These are phyloP conservation scores for Wickerhamomyces canadensis DNA, from an alignment of 805 yeast genomes.

Conservation along the genomic window DNA sequence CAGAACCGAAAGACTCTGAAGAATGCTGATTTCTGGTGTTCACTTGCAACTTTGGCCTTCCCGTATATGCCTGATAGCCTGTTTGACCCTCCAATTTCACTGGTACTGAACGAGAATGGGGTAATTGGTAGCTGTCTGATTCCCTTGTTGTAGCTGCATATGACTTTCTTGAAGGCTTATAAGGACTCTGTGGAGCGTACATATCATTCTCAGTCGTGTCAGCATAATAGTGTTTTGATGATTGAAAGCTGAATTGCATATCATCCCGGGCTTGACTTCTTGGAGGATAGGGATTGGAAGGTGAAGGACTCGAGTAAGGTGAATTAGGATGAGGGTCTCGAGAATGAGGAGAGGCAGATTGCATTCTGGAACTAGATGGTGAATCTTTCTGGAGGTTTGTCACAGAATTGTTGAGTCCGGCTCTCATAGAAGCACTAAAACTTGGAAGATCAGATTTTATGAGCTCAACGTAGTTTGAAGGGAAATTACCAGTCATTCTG, in stretches of 20 bases:
- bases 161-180: not conserved
- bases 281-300: not conserved
- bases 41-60: not conserved
- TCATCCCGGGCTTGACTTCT: constrained; percentile 10
- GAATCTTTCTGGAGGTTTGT: not conserved
- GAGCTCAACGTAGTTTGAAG: constrained; percentile 74
- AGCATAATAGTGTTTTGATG: constrained; percentile 18
- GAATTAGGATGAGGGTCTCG: too few species aligned
- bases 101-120: constrained; percentile 23
- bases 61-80: not conserved
- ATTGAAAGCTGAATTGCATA: constrained; percentile 23
- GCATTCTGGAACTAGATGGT: not conserved
- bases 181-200: constrained; percentile 9
- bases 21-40: not conserved
- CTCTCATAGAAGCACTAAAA: constrained; percentile 3
- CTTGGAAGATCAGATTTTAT: constrained; percentile 31
- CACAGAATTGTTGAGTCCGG: not conserved
- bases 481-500: constrained; percentile 80
- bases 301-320: too few species aligned
- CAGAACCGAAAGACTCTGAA: not conserved
- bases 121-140: constrained; percentile 5
- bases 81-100: constrained; percentile 10
- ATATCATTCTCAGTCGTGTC: not conserved
- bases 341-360: too few species aligned
- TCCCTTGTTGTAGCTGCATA: not conserved